Evolutionary conservation across 345 rosid genomes (phyloP).

Genomic region (Angophora floribunda): DNA sequence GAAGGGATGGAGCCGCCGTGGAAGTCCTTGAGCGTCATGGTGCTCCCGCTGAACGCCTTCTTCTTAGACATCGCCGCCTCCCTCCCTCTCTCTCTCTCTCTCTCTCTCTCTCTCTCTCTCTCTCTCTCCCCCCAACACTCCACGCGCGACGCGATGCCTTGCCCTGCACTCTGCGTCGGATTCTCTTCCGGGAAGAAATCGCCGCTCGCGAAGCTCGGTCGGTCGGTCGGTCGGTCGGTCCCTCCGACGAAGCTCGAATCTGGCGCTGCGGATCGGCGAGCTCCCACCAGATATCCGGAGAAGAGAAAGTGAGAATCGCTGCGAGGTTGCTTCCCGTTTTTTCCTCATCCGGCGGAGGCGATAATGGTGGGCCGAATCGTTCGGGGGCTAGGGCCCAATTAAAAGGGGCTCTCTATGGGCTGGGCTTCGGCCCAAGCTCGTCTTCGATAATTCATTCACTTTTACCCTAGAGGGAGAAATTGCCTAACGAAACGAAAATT

Average conservation of each 20-base stretch:
- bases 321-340: not conserved
- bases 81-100: not conserved
- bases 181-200: not conserved
- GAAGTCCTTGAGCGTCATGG: constrained; percentile 89
- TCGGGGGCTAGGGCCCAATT: not conserved
- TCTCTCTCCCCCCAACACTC: not conserved
- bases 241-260: not conserved
- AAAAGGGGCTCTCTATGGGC: not conserved
- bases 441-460: not conserved
- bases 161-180: not conserved
- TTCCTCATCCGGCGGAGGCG: not conserved
- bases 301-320: not conserved
- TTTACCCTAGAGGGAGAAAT: not conserved
- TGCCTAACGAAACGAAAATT: fast-evolving
- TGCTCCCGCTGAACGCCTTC: constrained; percentile 55
- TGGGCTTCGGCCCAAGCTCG: not conserved
- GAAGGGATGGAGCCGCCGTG: constrained; percentile 90
- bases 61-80: constrained; percentile 63
- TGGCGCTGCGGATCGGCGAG: not conserved
- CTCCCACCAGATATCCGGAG: not conserved
- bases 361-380: not conserved
- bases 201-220: not conserved
- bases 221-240: not conserved
- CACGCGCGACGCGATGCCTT: not conserved
- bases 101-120: not conserved